Evolutionary conservation across 441 rosid genomes (phyloP), one percentile per base, ranked within the genome.

Genomic region (Lepidium campestre): DNA sequence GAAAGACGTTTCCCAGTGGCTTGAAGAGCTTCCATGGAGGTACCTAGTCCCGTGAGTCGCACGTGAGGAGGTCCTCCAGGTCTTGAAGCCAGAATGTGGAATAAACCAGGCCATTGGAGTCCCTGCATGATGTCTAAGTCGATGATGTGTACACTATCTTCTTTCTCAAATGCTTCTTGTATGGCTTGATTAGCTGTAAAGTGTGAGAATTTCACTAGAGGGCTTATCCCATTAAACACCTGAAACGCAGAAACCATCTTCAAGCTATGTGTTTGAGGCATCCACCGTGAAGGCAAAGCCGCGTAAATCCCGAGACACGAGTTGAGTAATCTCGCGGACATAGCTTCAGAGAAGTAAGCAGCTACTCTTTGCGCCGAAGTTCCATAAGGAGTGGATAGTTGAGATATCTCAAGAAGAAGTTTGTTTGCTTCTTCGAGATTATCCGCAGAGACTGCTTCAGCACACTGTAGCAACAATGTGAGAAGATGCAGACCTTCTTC

Each of bases 81-180:
- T 61, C 99, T 77, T 4, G 94, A 89, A 14, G 97, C 97, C 0
- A 94, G 80, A 10, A 91, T 94, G 69, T 94, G 99, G 47, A 94
- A 94, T 13, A 94, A 80, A 14, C 97, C 99, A 36, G 99, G 99
- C 99, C 99, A 94, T 57, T 94, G 99, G 62, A 94, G 75, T 10
- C 99, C 99, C 73, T 94, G 99, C 99, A 94, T 94, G 67, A 94
- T 91, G 48, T 94, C 99, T 18, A 94, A 80, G 70, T 94, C 99
- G 44, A 94, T 88, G 64, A 94, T 89, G 78, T 94, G 99, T 29
- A 94, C 97, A 34, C 90, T 71, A 5, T 91, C 97, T 66, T 94
- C 99, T 64, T 97, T 81, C 72, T 89, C 97, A 37, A 94, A 91
- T 2, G 97, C 97, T 77, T 94, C 96, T 73, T 91, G 97, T 4